Conservation (phyloP, 2,329 filamentous ascomycete species). For the Calonectria hongkongensis region DNA sequence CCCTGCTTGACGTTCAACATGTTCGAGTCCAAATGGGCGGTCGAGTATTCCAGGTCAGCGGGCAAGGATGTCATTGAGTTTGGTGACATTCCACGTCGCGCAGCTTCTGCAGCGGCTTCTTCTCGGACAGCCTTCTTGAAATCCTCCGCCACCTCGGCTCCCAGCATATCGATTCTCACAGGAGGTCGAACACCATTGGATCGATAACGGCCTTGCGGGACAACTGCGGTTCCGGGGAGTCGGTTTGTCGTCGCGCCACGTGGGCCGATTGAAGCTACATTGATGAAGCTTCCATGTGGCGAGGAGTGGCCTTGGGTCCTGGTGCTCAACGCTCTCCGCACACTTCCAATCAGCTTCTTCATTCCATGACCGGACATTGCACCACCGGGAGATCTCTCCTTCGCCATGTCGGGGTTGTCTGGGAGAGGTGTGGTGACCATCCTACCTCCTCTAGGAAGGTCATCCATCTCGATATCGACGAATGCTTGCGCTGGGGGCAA, state of each 20-base stretch:
- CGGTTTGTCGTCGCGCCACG: constrained; percentile 74
- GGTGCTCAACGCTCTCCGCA: constrained; percentile 87
- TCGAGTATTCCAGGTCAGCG: constrained; percentile 64
- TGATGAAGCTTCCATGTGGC: constrained; percentile 68
- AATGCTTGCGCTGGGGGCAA: constrained; percentile 89
- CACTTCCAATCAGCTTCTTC: constrained; percentile 89
- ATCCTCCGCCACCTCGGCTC: constrained; percentile 85
- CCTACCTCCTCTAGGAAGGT: constrained; percentile 66
- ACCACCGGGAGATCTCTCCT: constrained; percentile 70
- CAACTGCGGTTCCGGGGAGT: constrained; percentile 75
- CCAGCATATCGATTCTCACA: constrained; percentile 86
- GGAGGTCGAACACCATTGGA: constrained; percentile 69
- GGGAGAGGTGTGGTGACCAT: constrained; percentile 73
- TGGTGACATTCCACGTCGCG: constrained; percentile 52
- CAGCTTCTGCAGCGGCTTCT: constrained; percentile 68
- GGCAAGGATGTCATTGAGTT: constrained; percentile 55
- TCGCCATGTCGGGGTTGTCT: constrained; percentile 62
- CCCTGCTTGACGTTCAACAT: constrained; percentile 59
- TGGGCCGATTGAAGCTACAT: constrained; percentile 69
- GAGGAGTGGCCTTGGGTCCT: constrained; percentile 66
- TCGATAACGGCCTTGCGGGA: constrained; percentile 71
- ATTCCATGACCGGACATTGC: constrained; percentile 84
- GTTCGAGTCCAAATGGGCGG: constrained; percentile 64
- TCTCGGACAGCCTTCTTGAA: constrained; percentile 85
- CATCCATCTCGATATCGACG: constrained; percentile 79